These are phyloP conservation scores for Aspergillus puulaauensis DNA, from an alignment of 2,329 filamentous ascomycete species.

Conservation along the genomic window DNA sequence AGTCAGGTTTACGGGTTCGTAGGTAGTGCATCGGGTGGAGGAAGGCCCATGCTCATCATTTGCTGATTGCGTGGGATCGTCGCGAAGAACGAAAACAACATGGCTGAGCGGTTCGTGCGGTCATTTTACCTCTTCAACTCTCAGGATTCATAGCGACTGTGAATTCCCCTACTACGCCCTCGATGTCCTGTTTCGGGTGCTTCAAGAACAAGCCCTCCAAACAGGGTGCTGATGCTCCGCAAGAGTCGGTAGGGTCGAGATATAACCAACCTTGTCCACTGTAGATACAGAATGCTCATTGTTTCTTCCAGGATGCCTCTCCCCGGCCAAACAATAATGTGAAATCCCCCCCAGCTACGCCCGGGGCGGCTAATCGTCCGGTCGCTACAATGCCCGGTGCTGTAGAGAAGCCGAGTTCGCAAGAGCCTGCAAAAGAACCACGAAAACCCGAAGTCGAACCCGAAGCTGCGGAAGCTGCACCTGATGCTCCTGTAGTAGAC, in stretches of 20 bases:
- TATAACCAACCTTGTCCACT: not conserved
- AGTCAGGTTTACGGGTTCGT: no score
- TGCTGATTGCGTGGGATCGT: not conserved
- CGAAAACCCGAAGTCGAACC: not conserved
- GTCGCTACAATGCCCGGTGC: not conserved
- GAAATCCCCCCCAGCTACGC: not conserved
- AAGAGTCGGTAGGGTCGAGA: not conserved
- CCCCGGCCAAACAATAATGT: not conserved
- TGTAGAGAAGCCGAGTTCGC: not conserved
- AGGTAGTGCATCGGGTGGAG: not conserved
- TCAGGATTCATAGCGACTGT: not conserved
- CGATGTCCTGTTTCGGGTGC: not conserved
- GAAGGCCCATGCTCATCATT: not conserved
- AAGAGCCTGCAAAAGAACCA: not conserved
- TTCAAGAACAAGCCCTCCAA: not conserved
- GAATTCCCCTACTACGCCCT: not conserved
- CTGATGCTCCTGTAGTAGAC: not conserved
- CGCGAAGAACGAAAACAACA: no score
- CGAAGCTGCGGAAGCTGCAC: not conserved
- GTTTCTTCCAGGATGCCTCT: not conserved
- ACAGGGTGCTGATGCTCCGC: not conserved
- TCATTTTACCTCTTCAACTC: not conserved
- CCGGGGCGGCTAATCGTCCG: not conserved
- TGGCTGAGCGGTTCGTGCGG: not conserved
- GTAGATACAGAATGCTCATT: no score